phyloP scores from a whole-genome alignment of 345 rosid genomes.

The Schrenkiella parvula region DNA sequence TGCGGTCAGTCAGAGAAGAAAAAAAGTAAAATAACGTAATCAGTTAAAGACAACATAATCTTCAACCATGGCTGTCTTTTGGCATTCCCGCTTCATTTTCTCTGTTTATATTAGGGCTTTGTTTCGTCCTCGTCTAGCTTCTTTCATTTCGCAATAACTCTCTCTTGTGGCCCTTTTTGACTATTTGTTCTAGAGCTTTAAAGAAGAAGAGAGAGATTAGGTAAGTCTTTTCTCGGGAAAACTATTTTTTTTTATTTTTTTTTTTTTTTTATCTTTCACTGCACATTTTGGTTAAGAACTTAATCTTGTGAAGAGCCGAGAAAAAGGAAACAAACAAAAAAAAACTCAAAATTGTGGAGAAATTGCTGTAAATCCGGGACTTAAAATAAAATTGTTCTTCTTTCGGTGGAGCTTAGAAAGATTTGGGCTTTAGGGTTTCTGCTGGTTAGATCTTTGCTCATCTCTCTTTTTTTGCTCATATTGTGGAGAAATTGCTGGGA shows the following conservation, averaged over 20 bases:
- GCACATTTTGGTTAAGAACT: background rate
- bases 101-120: background rate
- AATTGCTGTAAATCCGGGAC: background rate
- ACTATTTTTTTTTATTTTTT: background rate
- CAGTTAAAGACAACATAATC: background rate
- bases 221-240: background rate
- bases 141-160: background rate
- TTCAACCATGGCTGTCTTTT: background rate
- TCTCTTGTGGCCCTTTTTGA: background rate
- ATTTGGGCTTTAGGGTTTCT: background rate
- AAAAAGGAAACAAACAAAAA: too few relatives aligned
- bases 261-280: background rate
- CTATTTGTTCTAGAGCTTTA: background rate
- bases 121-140: background rate
- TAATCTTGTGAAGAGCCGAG: background rate
- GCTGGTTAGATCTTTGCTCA: background rate
- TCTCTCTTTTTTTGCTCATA: background rate
- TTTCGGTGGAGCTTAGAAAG: background rate
- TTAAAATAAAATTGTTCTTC: background rate
- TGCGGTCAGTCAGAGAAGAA: too few relatives aligned
- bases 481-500: background rate
- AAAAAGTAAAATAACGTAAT: too few relatives aligned
- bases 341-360: background rate
- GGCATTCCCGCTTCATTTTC: constrained; percentile 23
- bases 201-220: background rate